Percentiles rank a stretch among this genome's conserved stretches.
These are phyloP conservation scores for Prinsepia uniflora DNA, from an alignment of 306 rosid species.

Conservation along the genomic window DNA sequence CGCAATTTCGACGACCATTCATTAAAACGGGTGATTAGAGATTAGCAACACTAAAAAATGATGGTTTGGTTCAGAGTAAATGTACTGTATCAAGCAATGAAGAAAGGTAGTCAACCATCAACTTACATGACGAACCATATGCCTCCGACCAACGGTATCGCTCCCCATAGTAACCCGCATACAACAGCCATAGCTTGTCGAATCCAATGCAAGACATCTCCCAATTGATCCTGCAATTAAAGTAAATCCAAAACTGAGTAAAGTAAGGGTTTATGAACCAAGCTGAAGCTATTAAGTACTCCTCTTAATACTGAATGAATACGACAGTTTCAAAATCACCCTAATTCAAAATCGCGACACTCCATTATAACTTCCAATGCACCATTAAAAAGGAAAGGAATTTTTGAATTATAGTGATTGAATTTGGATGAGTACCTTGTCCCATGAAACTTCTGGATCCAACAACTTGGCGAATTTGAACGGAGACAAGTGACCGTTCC, in stretches of 20 bases:
- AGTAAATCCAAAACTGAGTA: neutral
- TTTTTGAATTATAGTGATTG: neutral
- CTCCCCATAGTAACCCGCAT: slow-evolving; percentile 84
- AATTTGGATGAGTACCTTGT: slow-evolving; percentile 54
- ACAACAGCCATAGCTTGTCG: slow-evolving; percentile 73
- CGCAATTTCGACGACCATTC: neutral
- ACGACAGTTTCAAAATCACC: slow-evolving; percentile 3
- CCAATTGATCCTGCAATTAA: slow-evolving; percentile 73
- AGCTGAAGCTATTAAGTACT: slow-evolving; percentile 3
- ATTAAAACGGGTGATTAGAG: neutral
- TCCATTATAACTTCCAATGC: neutral
- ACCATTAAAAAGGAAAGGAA: neutral
- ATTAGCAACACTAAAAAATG: neutral
- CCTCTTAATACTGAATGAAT: slow-evolving; percentile 4
- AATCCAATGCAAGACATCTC: slow-evolving; percentile 98
- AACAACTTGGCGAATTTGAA: slow-evolving; percentile 84
- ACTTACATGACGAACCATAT: slow-evolving; percentile 92
- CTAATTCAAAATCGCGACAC: neutral
- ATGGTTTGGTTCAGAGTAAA: neutral
- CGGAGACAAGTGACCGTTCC: slow-evolving; percentile 86
- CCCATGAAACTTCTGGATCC: slow-evolving; percentile 99
- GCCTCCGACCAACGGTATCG: slow-evolving; percentile 91
- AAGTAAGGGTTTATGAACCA: neutral
- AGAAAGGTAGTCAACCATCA: neutral
- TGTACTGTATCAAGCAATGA: neutral